These are phyloP conservation scores for Glycine latifolia DNA, from an alignment of 306 rosid species.

Conservation along the genomic window DNA sequence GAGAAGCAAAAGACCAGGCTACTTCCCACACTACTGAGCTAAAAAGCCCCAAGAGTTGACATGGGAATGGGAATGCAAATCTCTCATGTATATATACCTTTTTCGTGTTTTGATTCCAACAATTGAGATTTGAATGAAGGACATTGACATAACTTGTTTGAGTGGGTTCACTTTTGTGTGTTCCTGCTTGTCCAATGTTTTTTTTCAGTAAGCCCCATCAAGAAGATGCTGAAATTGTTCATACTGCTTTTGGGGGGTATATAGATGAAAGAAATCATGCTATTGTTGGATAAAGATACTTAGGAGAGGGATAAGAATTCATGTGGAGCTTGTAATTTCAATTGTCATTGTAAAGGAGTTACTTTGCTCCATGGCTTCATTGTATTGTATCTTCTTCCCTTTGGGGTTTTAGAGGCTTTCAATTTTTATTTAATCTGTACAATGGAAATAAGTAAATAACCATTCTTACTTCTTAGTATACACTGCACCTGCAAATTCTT, in stretches of 20 bases:
- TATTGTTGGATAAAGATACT: conserved; percentile 8
- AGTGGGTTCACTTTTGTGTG: conserved; percentile 16
- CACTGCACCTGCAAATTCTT: neutral
- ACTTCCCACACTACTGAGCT: conserved; percentile 22
- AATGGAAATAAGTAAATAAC: conserved; percentile 38
- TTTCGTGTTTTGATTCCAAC: conserved; percentile 47
- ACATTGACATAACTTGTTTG: neutral
- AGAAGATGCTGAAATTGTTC: neutral
- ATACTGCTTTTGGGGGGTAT: too few species aligned
- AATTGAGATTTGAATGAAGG: conserved; percentile 54
- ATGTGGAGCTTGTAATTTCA: conserved; percentile 51
- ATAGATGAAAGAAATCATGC: neutral
- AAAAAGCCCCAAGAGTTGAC: conserved; percentile 12
- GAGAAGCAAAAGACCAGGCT: conserved; percentile 21
- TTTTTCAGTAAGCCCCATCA: conserved; percentile 54
- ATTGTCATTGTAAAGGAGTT: conserved; percentile 48
- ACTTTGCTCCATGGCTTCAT: neutral
- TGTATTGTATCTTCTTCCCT: conserved; percentile 39
- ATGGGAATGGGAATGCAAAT: conserved; percentile 33
- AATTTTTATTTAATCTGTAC: conserved; percentile 44
- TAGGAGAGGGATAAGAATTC: neutral
- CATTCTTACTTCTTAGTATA: conserved; percentile 17
- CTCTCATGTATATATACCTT: conserved; percentile 47
- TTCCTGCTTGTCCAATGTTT: conserved; percentile 24
- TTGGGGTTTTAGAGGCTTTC: conserved; percentile 31